Conservation (phyloP, 352 stramenopile genomes). For the Phytophthora palmivora region DNA sequence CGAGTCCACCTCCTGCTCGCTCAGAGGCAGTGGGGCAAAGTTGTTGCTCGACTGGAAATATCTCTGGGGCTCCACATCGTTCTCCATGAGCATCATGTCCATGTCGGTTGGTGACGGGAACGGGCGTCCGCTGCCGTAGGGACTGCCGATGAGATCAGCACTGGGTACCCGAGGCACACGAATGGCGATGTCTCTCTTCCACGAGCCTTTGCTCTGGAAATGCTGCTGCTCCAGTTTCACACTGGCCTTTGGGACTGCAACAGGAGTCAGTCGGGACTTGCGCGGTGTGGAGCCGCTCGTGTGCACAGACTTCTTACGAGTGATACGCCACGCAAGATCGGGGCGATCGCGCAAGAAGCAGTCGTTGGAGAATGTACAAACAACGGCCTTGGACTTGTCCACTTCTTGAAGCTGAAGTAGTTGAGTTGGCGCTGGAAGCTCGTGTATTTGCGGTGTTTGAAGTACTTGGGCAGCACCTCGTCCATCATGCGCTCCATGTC, state of each 20-base stretch:
- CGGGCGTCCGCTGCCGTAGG: constrained; percentile 19
- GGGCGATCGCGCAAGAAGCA: constrained; percentile 69
- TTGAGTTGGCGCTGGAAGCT: constrained; percentile 92
- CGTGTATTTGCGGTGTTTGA: constrained; percentile 87
- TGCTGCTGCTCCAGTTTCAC: constrained; percentile 11
- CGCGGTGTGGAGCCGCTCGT: constrained; percentile 15
- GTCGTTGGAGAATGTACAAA: constrained; percentile 82
- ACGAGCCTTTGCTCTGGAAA: constrained; percentile 21
- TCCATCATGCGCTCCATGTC: constrained; percentile 72
- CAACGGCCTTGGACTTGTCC: constrained; percentile 80
- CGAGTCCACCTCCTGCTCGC: constrained; percentile 51
- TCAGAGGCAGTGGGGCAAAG: constrained; percentile 18
- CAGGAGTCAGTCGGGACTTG: constrained; percentile 4
- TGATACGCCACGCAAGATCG: constrained; percentile 65
- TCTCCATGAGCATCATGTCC: constrained; percentile 56
- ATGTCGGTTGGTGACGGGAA: constrained; percentile 57
- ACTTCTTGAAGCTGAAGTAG: constrained; percentile 81
- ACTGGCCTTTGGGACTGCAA: not conserved
- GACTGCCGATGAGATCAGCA: constrained; percentile 1
- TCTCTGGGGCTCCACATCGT: constrained; percentile 36
- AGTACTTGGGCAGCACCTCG: constrained; percentile 82
- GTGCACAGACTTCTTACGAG: constrained; percentile 69
- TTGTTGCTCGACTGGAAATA: constrained; percentile 14
- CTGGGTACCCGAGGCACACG: constrained; percentile 27
- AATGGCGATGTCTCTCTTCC: constrained; percentile 44